phyloP scores from a whole-genome alignment of 2,329 filamentous ascomycete genomes.

The Basipetospora chlamydospora region DNA sequence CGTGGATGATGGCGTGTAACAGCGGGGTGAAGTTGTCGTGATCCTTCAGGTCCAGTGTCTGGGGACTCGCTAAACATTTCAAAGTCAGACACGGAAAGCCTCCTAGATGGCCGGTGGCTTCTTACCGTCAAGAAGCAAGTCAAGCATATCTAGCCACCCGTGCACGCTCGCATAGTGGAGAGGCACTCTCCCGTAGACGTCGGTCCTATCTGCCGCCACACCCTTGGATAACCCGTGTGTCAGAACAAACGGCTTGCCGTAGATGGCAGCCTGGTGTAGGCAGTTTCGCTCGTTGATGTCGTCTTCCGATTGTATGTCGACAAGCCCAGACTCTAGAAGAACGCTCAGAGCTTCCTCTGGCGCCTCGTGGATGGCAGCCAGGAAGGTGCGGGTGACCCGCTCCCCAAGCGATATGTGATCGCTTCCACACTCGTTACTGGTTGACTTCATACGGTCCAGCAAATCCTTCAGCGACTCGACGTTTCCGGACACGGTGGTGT shows the following conservation, averaged over 20 bases:
- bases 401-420: constrained; percentile 44
- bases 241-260: constrained; percentile 69
- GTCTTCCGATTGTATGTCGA: constrained; percentile 87
- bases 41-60: constrained; percentile 76
- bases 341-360: constrained; percentile 61
- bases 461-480: constrained; percentile 65
- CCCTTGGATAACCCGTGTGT: constrained; percentile 57
- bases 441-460: constrained; percentile 52
- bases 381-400: constrained; percentile 75
- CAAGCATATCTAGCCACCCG: constrained; percentile 71
- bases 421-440: constrained; percentile 38
- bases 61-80: constrained; percentile 38
- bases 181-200: constrained; percentile 88
- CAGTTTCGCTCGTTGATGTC: constrained; percentile 97
- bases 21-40: constrained; percentile 95
- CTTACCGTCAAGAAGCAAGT: constrained; percentile 52
- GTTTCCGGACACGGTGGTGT: constrained; percentile 75
- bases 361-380: constrained; percentile 78
- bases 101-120: constrained; percentile 1
- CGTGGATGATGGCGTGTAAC: constrained; percentile 87
- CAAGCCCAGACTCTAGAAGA: constrained; percentile 64
- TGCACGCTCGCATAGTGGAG: constrained; percentile 96
- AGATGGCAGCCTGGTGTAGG: constrained; percentile 91
- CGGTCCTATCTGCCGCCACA: constrained; percentile 65
- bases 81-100: background rate